phyloP scores from a whole-genome alignment of 2,329 filamentous ascomycete species.

The Epichloe brachyelytri region DNA sequence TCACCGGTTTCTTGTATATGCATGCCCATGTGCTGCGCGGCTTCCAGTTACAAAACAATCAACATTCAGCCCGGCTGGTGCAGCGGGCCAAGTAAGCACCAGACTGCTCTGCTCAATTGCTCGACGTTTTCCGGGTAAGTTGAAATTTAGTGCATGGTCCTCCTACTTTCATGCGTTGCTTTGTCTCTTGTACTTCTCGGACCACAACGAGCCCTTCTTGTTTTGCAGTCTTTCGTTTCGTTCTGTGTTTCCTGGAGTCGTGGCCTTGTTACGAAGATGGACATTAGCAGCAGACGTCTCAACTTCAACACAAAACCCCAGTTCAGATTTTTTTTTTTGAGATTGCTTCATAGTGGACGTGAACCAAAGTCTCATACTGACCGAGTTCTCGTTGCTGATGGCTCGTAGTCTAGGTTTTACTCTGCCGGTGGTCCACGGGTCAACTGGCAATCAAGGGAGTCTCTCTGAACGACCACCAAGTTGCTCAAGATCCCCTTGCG shows the following conservation, averaged over 20 bases:
- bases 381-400: too few species aligned
- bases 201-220: too few species aligned
- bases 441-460: neutral
- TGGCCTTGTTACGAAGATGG: neutral
- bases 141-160: neutral
- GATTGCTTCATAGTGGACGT: neutral
- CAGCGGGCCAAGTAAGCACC: neutral
- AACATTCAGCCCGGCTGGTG: neutral
- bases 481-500: neutral
- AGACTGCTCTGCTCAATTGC: neutral
- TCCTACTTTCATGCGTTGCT: neutral
- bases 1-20: neutral
- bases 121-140: neutral
- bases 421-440: neutral
- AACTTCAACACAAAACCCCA: too few species aligned
- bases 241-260: neutral
- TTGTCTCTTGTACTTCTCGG: too few species aligned
- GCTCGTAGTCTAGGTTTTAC: neutral
- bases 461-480: neutral
- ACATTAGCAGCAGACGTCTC: too few species aligned
- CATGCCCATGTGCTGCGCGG: neutral
- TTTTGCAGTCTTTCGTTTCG: too few species aligned
- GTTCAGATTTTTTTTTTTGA: neutral
- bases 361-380: neutral
- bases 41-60: neutral